These are phyloP conservation scores for Globisporangium paroecandrum DNA, from an alignment of 352 stramenopile genomes.

Conservation along the genomic window DNA sequence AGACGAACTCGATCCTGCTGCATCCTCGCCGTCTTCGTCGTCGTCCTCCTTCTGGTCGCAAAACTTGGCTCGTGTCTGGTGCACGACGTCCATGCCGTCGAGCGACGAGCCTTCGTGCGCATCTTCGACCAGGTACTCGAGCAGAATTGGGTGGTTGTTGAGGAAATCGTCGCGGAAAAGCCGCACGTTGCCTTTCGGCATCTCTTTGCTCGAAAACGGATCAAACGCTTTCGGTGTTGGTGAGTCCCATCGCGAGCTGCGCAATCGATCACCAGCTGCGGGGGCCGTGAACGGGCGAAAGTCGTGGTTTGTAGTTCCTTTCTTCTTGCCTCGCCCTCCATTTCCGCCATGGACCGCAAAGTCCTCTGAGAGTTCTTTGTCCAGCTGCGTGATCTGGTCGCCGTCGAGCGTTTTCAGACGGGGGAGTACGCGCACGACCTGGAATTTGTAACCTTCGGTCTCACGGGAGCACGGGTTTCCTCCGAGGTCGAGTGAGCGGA, in stretches of 20 bases:
- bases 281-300: constrained; percentile 40
- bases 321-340: constrained; percentile 4
- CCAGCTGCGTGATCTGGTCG: constrained; percentile 63
- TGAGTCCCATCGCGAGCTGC: constrained; percentile 11
- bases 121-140: constrained; percentile 74
- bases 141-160: constrained; percentile 79
- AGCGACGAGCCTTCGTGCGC: constrained; percentile 17
- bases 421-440: constrained; percentile 51
- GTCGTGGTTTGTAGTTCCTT: constrained; percentile 12
- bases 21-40: constrained; percentile 8
- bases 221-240: constrained; percentile 28
- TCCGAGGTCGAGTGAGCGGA: constrained; percentile 66
- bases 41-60: not conserved
- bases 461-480: constrained; percentile 70
- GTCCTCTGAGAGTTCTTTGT: constrained; percentile 74
- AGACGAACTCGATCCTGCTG: not conserved
- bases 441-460: constrained; percentile 71
- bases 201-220: constrained; percentile 52
- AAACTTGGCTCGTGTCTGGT: constrained; percentile 12
- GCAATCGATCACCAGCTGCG: constrained; percentile 9
- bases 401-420: constrained; percentile 72
- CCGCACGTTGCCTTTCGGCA: constrained; percentile 72
- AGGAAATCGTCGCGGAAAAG: constrained; percentile 84
- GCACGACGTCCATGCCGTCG: constrained; percentile 11
- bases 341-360: constrained; percentile 31